Evolutionary conservation across 1,284 basidiomycete genomes (phyloP), one percentile per base, ranked within the genome.

Genomic region (Volvariella volvacea): DNA sequence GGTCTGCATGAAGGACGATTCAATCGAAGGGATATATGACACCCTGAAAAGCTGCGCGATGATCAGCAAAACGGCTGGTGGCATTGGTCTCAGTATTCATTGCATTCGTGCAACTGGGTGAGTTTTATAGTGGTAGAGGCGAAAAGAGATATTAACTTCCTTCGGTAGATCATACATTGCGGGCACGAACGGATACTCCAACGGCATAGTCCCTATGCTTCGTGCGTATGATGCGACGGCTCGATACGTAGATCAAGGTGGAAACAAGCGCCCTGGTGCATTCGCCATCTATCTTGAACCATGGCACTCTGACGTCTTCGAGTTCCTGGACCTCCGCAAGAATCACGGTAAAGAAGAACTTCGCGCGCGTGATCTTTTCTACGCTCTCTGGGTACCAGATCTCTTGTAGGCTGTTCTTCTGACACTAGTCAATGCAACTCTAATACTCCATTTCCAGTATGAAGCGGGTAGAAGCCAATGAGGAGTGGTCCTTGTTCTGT

Each of bases 341-440:
- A 99, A 99, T 66, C 96, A 99, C 59, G 96, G 96, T 48, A 99
- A 99, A 67, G 96, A 99, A 67, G 95, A 99, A 68, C 83, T 86
- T 44, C 90, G 96, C 53, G 96, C 96, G 22, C 85, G 96, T 45
- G 96, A 99, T 64, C 74, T 99, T 19, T 99, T 99, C 77, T 97
- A 97, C 63, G 96, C 95, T 1, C 83, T 99, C 37, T 99, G 96
- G 95, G 88, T 98, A 54, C 82, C 92, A 31, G 94, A 99, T 67
- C 83, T 99, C 44, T 99, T 99, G 88, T 90, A 56, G 58, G 87
- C 72, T 34, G 41, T 2, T 43, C n/a, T 44, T 22, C 17, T 28
- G 28, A 31, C 12, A 6, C 43, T 2, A 15, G 22, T 21, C 31
- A 20, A 12, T 12, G 30, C 43, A 8, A 21, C 31, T 44, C 16